Evolutionary conservation across 257 asterid genomes (phyloP).

Genomic region (Penstemon barbatus): DNA sequence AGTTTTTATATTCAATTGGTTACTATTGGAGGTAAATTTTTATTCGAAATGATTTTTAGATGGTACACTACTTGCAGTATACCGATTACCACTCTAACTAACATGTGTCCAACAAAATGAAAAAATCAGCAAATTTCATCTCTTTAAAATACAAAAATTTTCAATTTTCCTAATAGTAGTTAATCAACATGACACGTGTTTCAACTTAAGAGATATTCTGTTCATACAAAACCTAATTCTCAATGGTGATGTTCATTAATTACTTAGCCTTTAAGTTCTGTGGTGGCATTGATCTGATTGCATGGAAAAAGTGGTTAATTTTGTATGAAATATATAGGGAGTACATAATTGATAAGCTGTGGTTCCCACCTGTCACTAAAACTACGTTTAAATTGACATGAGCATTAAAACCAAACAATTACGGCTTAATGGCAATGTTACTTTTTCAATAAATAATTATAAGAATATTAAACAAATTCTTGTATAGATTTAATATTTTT

Average conservation of each 20-base stretch:
- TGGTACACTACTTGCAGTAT: no score
- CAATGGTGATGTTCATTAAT: constrained; percentile 33
- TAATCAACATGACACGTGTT: no score
- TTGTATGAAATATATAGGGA: constrained; percentile 16
- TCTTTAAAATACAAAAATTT: no score
- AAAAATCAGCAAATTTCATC: no score
- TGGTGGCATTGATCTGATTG: constrained; percentile 46
- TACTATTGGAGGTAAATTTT: no score
- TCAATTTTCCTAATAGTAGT: no score
- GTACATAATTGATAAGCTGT: constrained; percentile 34
- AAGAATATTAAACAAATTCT: background rate
- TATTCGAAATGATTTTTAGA: no score
- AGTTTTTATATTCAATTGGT: no score
- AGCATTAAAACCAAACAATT: background rate
- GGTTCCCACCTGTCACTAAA: constrained; percentile 37
- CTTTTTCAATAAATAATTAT: background rate
- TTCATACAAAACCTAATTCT: no score
- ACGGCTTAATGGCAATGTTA: constrained; percentile 4
- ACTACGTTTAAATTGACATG: background rate
- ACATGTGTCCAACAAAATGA: no score
- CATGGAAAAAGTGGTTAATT: constrained; percentile 53
- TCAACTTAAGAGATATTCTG: no score
- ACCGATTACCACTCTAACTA: no score
- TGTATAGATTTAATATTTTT: background rate
- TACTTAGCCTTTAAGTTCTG: constrained; percentile 74